A percentile compares a stretch with the other conserved stretches of the same genome.
Conservation (phyloP, 306 rosid species). For the Mimosa pudica region DNA sequence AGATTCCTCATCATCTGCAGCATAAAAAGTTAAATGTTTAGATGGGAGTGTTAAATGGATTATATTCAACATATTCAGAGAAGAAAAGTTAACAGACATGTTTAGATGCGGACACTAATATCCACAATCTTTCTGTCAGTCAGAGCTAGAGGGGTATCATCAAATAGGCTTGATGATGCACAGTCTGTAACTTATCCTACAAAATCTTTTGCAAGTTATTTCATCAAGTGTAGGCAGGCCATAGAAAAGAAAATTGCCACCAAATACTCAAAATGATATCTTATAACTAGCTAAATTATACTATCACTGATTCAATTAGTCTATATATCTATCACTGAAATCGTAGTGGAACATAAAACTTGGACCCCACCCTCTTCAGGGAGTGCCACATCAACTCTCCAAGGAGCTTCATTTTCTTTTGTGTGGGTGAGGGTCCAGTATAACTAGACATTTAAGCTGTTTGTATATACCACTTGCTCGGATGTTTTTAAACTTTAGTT, state of each 20-base stretch:
- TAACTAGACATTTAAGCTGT: background rate
- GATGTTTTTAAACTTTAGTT: background rate
- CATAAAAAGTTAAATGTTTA: no score
- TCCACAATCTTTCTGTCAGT: background rate
- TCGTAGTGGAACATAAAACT: background rate
- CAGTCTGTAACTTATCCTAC: background rate
- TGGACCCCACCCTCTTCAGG: background rate
- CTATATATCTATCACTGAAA: background rate
- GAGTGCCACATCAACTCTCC: background rate
- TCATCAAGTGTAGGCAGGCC: background rate
- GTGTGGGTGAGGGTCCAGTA: background rate
- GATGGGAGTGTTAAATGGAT: background rate
- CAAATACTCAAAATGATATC: conserved; percentile 5
- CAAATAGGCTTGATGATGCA: background rate
- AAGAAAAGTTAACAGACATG: background rate
- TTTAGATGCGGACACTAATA: background rate
- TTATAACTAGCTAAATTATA: conserved; percentile 5
- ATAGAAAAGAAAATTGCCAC: background rate
- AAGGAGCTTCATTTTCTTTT: background rate
- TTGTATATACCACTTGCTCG: background rate
- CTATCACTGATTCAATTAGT: conserved; percentile 12
- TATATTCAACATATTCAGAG: background rate
- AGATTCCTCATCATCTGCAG: no score
- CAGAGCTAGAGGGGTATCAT: background rate
- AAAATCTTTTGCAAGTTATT: background rate